Conservation (phyloP, 2,329 filamentous ascomycete species). For the Fusarium agapanthi region DNA sequence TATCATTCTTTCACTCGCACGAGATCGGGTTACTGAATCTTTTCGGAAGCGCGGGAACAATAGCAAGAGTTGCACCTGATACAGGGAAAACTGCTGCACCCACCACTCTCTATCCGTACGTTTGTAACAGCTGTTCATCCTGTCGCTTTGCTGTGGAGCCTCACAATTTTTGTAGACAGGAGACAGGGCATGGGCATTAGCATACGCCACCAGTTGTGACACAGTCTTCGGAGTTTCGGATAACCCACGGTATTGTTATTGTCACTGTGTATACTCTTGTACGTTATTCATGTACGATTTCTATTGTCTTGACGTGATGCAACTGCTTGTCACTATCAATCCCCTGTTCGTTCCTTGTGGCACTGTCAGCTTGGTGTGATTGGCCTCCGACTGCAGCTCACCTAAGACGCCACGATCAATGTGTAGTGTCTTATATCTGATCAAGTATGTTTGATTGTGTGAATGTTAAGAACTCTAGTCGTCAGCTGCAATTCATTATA, state of each 20-base stretch:
- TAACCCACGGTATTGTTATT: conserved; percentile 12
- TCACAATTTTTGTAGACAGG: conserved; percentile 1
- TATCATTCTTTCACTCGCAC: conserved; percentile 27
- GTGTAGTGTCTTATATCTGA: not conserved
- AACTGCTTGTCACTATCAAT: not conserved
- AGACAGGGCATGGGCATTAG: conserved; percentile 3
- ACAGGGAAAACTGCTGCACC: conserved; percentile 1
- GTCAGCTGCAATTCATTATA: not conserved
- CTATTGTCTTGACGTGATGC: not conserved
- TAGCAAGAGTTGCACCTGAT: conserved; percentile 7
- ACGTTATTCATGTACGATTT: not conserved
- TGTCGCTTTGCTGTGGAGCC: conserved; percentile 26
- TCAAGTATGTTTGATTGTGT: too few species aligned
- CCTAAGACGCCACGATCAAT: not conserved
- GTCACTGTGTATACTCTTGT: not conserved
- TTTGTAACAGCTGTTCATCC: conserved; percentile 36
- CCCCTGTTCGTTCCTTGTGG: not conserved
- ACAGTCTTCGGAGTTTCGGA: conserved; percentile 37
- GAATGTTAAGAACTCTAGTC: too few species aligned
- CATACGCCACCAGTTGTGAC: conserved; percentile 36
- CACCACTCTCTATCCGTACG: conserved; percentile 1
- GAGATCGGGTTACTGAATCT: conserved; percentile 29
- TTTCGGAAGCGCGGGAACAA: conserved; percentile 16
- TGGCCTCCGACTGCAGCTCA: not conserved
- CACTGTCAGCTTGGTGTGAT: not conserved